These are phyloP conservation scores for Syncephalastrum contaminatum DNA, from an alignment of 371 early-diverging fungal species.

Conservation along the genomic window DNA sequence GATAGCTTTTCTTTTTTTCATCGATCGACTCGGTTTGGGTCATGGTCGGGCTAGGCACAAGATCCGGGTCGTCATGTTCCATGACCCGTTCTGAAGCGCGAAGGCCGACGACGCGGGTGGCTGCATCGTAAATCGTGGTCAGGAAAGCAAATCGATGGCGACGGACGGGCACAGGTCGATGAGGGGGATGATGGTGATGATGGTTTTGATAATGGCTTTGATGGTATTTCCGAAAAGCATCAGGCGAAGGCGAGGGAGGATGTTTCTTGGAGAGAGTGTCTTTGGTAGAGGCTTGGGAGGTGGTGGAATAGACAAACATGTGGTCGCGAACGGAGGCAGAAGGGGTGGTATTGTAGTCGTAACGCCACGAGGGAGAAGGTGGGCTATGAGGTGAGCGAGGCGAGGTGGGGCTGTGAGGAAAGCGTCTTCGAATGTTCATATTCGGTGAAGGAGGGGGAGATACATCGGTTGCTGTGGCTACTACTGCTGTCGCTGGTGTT, in stretches of 20 bases:
- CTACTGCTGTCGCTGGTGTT: neutral
- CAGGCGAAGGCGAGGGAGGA: constrained; percentile 2
- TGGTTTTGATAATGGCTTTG: neutral
- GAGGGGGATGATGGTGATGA: neutral
- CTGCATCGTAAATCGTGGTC: constrained; percentile 17
- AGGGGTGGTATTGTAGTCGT: too few species aligned
- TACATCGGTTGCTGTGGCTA: neutral
- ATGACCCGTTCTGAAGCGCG: constrained; percentile 27
- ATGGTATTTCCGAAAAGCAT: neutral
- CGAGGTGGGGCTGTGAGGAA: too few species aligned
- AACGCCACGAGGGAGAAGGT: too few species aligned
- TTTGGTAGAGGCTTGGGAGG: constrained; percentile 7
- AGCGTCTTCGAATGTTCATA: neutral
- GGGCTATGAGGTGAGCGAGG: too few species aligned
- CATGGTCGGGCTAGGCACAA: neutral
- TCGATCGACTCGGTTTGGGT: neutral
- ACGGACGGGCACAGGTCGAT: neutral
- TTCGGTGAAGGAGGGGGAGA: constrained; percentile 4
- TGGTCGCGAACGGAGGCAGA: too few species aligned
- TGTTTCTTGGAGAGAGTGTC: neutral
- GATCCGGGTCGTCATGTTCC: too few species aligned
- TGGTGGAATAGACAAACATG: too few species aligned
- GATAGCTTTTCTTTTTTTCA: neutral
- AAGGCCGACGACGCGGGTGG: constrained; percentile 35
- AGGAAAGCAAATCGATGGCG: neutral